Percentiles rank a stretch among this genome's conserved stretches.
These are phyloP conservation scores for Apiospora saccharicola DNA, from an alignment of 2,329 filamentous ascomycete species.

Conservation along the genomic window DNA sequence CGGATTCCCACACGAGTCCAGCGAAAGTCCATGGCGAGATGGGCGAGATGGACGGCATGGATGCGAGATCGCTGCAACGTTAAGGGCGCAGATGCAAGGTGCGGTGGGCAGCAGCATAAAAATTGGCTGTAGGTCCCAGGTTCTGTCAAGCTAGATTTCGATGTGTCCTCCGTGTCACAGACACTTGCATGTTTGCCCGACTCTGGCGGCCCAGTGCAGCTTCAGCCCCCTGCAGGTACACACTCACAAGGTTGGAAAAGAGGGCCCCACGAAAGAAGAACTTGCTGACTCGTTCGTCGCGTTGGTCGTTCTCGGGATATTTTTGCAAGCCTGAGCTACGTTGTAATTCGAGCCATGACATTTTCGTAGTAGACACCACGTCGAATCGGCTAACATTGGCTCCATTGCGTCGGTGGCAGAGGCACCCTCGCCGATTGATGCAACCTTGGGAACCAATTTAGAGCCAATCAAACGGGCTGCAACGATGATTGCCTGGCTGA, in stretches of 20 bases:
- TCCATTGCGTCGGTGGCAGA: background rate
- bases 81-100: background rate
- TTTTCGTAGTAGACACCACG: background rate
- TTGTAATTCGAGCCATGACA: background rate
- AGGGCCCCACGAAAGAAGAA: background rate
- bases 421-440: background rate
- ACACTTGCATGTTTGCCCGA: constrained; percentile 3
- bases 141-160: background rate
- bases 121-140: background rate
- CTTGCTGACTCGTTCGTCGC: too few species aligned
- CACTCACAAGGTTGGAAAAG: background rate
- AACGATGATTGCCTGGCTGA: background rate
- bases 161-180: constrained; percentile 5
- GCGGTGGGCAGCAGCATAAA: background rate
- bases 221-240: constrained; percentile 22
- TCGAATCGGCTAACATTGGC: background rate
- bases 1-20: background rate
- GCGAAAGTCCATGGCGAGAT: background rate
- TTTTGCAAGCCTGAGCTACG: background rate
- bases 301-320: background rate
- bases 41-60: background rate
- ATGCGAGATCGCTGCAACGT: constrained; percentile 5
- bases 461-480: background rate
- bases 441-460: background rate
- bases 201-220: constrained; percentile 12